Conservation (phyloP, 345 rosid species). For the Boechera retrofracta region DNA sequence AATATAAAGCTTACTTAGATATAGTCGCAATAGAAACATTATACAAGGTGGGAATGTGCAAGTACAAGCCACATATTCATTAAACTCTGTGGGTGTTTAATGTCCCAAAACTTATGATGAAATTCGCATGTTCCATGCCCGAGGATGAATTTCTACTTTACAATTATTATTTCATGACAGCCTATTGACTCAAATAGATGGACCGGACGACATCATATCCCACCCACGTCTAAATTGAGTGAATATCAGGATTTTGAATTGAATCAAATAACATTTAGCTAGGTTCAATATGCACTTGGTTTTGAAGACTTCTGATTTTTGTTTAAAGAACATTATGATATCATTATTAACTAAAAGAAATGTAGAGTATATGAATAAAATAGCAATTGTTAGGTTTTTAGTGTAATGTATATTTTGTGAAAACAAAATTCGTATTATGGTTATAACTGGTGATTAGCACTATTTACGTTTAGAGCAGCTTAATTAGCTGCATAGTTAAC, state of each 20-base stretch:
- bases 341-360: no score
- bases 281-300: background rate
- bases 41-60: conserved; percentile 2
- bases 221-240: conserved; percentile 19
- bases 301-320: background rate
- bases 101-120: conserved; percentile 33
- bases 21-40: no score
- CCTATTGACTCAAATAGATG: background rate
- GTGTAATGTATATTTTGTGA: background rate
- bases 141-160: conserved; percentile 1
- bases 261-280: background rate
- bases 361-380: background rate
- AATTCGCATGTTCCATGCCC: conserved; percentile 34
- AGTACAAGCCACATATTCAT: background rate
- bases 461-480: background rate
- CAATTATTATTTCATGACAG: conserved; percentile 1
- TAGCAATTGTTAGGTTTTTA: background rate
- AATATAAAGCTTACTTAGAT: background rate
- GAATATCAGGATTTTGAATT: background rate
- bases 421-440: background rate
- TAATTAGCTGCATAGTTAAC: background rate
- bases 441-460: no score
- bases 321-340: background rate
- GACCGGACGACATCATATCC: conserved; percentile 9
- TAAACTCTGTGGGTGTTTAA: conserved; percentile 14